A percentile compares a stretch with the other conserved stretches of the same genome.
Evolutionary conservation across 2,329 filamentous ascomycete species (phyloP).

Genomic region (Xylaria sp.): DNA sequence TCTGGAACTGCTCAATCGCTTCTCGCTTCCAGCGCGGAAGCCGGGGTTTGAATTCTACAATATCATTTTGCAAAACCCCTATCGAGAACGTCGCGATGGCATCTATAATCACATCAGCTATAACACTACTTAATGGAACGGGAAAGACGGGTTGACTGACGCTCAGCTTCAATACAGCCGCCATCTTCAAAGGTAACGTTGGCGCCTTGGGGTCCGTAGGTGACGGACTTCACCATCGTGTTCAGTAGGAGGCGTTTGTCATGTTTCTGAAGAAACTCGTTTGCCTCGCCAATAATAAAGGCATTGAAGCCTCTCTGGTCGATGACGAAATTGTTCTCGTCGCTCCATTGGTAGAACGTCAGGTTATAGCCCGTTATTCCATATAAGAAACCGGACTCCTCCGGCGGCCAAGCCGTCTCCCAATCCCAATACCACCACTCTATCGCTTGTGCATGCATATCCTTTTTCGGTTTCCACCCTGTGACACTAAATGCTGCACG

Average conservation of each 20-base stretch:
- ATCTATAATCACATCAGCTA: constrained; percentile 43
- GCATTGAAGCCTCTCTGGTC: constrained; percentile 71
- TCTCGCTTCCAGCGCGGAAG: constrained; percentile 73
- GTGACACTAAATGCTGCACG: constrained; percentile 68
- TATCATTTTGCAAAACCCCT: constrained; percentile 73
- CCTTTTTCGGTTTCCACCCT: constrained; percentile 69
- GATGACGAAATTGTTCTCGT: constrained; percentile 69
- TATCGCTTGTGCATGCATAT: constrained; percentile 67
- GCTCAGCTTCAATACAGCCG: constrained; percentile 49
- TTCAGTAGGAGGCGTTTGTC: constrained; percentile 69
- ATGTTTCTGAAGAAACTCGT: constrained; percentile 65
- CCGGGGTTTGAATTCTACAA: constrained; percentile 66
- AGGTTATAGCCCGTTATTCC: constrained; percentile 67
- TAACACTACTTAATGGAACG: not conserved
- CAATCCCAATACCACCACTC: constrained; percentile 68
- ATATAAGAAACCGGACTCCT: constrained; percentile 66
- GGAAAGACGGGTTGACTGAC: constrained; percentile 33
- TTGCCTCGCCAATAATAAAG: constrained; percentile 67
- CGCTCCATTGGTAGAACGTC: constrained; percentile 71
- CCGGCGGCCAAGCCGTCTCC: constrained; percentile 68
- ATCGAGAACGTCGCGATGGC: constrained; percentile 75
- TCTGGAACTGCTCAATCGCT: constrained; percentile 71
- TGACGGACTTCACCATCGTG: constrained; percentile 66
- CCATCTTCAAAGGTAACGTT: constrained; percentile 64
- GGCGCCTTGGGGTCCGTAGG: constrained; percentile 64